A percentile compares a stretch with the other conserved stretches of the same genome.
Conservation (phyloP, 805 yeast species). For the Yamadazyma nakazawae region DNA sequence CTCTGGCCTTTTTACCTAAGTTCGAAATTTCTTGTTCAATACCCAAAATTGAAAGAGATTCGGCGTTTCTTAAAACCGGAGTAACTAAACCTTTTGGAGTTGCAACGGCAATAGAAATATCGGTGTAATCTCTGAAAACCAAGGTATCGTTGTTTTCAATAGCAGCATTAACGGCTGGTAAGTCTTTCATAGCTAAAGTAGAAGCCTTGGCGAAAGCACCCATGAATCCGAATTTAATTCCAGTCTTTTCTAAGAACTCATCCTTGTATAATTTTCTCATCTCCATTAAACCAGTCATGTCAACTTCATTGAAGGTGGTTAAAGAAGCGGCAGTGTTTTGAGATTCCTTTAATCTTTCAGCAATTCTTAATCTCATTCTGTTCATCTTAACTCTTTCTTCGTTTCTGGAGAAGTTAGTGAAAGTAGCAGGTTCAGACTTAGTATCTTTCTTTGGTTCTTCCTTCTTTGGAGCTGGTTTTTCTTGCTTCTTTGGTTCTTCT, state of each 20-base stretch:
- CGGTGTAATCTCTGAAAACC: slow-evolving; percentile 94
- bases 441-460: slow-evolving; percentile 18
- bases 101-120: slow-evolving; percentile 94
- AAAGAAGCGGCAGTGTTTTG: slow-evolving; percentile 98
- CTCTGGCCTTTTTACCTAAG: slow-evolving; percentile 92
- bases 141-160: slow-evolving; percentile 90
- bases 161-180: slow-evolving; percentile 93
- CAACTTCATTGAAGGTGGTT: slow-evolving; percentile 97
- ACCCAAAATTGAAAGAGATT: slow-evolving; percentile 80
- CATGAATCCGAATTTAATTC: slow-evolving; percentile 97
- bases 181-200: slow-evolving; percentile 87
- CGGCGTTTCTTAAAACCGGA: slow-evolving; percentile 96
- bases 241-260: slow-evolving; percentile 89
- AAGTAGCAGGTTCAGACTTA: slow-evolving; percentile 13
- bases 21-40: slow-evolving; percentile 81
- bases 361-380: slow-evolving; percentile 98
- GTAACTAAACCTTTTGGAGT: slow-evolving; percentile 99
- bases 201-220: slow-evolving; percentile 96
- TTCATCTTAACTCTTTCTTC: slow-evolving; percentile 97
- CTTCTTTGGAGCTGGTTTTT: slow-evolving; percentile 24
- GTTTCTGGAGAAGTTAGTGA: slow-evolving; percentile 63
- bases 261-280: slow-evolving; percentile 97
- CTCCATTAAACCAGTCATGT: slow-evolving; percentile 87
- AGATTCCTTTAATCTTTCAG: slow-evolving; percentile 98
- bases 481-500: slow-evolving; percentile 17